phyloP scores from a whole-genome alignment of 371 early-diverging fungal species.

The Vairimorpha ceranae region DNA sequence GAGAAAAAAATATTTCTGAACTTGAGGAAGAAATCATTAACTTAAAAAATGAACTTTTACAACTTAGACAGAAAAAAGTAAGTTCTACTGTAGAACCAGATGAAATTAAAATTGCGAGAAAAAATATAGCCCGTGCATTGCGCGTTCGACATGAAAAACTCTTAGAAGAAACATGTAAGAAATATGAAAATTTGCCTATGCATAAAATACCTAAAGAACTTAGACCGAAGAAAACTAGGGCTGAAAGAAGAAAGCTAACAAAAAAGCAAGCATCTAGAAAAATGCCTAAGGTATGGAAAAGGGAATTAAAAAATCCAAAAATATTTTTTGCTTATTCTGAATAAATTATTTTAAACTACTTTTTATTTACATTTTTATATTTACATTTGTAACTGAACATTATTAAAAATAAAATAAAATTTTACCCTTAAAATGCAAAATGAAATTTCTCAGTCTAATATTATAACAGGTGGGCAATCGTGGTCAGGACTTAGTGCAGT shows the following conservation, averaged over 20 bases:
- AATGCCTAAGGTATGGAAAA: constrained; percentile 22
- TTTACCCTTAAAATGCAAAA: constrained; percentile 18
- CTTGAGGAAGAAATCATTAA: constrained; percentile 28
- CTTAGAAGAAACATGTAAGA: constrained; percentile 32
- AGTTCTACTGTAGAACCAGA: constrained; percentile 38
- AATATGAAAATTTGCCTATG: constrained; percentile 41
- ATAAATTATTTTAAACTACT: constrained; percentile 24
- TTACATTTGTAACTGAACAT: not conserved
- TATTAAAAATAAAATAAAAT: not conserved
- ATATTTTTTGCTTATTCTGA: constrained; percentile 40
- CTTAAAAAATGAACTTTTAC: constrained; percentile 28
- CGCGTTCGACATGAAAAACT: constrained; percentile 43
- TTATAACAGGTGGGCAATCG: constrained; percentile 37
- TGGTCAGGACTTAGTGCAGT: constrained; percentile 25
- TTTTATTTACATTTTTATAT: too few relatives aligned
- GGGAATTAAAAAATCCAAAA: constrained; percentile 22
- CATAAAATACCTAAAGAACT: constrained; percentile 54
- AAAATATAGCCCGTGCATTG: constrained; percentile 45
- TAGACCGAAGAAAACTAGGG: constrained; percentile 41
- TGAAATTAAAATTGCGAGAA: constrained; percentile 46
- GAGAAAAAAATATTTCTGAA: constrained; percentile 31
- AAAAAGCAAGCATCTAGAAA: constrained; percentile 38
- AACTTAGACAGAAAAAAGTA: constrained; percentile 45
- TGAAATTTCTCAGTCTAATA: constrained; percentile 37
- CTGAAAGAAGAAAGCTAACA: constrained; percentile 42